A percentile compares a stretch with the other conserved stretches of the same genome.
Evolutionary conservation across 1,139 yeast species (phyloP).

Genomic region (Kurtzmaniella quercitrusa): DNA sequence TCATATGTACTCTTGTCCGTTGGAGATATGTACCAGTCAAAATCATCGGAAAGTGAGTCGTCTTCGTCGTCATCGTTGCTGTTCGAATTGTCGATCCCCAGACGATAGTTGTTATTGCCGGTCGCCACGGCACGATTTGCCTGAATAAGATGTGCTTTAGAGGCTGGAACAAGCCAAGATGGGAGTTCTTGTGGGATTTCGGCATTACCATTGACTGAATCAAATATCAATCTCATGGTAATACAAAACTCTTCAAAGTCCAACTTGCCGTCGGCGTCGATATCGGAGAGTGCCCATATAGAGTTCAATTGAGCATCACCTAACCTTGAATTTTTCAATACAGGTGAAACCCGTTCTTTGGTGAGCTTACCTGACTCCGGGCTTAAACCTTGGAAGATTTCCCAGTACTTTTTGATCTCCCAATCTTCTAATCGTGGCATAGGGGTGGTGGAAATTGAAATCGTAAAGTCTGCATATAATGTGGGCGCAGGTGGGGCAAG

Average conservation of each 20-base stretch:
- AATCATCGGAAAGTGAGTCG: slow-evolving; percentile 56
- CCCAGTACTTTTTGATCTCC: slow-evolving; percentile 97
- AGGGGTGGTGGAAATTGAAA: slow-evolving; percentile 1
- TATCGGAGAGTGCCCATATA: slow-evolving; percentile 91
- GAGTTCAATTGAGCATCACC: slow-evolving; percentile 69
- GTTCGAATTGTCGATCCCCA: slow-evolving; percentile 21
- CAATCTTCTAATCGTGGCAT: slow-evolving; percentile 81
- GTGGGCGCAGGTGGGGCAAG: neutral
- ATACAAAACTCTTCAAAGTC: slow-evolving; percentile 98
- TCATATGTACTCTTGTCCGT: slow-evolving; percentile 77
- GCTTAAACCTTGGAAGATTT: slow-evolving; percentile 83
- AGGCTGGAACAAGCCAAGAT: slow-evolving; percentile 86
- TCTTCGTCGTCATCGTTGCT: slow-evolving; percentile 53
- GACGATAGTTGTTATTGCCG: slow-evolving; percentile 21
- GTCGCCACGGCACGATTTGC: slow-evolving; percentile 65
- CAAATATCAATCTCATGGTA: slow-evolving; percentile 93
- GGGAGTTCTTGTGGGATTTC: slow-evolving; percentile 73
- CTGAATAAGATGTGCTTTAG: slow-evolving; percentile 77
- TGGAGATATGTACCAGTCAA: slow-evolving; percentile 97
- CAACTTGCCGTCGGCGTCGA: slow-evolving; percentile 83
- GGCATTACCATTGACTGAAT: slow-evolving; percentile 74
- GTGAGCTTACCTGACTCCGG: slow-evolving; percentile 76
- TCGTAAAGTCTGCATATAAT: neutral
- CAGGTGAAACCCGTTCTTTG: slow-evolving; percentile 83
- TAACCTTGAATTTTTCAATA: slow-evolving; percentile 83